Evolutionary conservation across 2,329 filamentous ascomycete species (phyloP).

Genomic region (Chaetomium sp.): DNA sequence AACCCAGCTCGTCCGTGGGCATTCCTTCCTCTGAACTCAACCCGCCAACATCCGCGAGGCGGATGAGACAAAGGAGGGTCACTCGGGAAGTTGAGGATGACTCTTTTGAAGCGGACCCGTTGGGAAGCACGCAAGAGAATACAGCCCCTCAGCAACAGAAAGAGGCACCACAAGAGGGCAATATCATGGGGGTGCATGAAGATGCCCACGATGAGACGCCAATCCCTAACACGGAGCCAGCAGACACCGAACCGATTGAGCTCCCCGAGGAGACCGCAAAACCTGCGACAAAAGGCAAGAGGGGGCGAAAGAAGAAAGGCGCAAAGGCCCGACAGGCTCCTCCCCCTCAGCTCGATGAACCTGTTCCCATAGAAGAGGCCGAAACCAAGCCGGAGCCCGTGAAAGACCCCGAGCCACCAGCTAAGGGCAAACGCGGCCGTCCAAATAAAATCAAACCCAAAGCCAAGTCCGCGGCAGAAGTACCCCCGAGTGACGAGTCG

Average conservation of each 20-base stretch:
- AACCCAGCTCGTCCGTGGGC: neutral
- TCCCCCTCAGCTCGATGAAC: conserved; percentile 1
- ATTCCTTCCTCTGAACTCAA: neutral
- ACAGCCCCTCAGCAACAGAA: neutral
- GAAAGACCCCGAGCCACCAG: conserved; percentile 7
- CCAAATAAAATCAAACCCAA: conserved; percentile 33
- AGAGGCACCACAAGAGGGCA: neutral
- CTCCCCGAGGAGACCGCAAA: neutral
- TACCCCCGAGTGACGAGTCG: too few relatives aligned
- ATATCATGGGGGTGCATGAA: too few relatives aligned
- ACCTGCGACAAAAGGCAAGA: conserved; percentile 23
- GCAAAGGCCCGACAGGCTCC: neutral
- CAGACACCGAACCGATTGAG: neutral
- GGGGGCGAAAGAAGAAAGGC: conserved; percentile 27
- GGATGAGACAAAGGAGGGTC: conserved; percentile 11
- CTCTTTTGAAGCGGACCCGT: neutral
- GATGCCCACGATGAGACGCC: neutral
- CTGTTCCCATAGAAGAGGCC: neutral
- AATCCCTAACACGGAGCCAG: neutral
- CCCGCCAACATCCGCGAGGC: conserved; percentile 6
- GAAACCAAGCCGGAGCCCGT: neutral
- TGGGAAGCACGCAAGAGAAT: neutral
- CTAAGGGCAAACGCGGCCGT: conserved; percentile 36
- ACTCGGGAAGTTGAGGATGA: conserved; percentile 9
- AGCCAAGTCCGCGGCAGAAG: conserved; percentile 6